These are phyloP conservation scores for Carex arenaria DNA, from an alignment of 202 grass and related monocot genomes.

Conservation along the genomic window DNA sequence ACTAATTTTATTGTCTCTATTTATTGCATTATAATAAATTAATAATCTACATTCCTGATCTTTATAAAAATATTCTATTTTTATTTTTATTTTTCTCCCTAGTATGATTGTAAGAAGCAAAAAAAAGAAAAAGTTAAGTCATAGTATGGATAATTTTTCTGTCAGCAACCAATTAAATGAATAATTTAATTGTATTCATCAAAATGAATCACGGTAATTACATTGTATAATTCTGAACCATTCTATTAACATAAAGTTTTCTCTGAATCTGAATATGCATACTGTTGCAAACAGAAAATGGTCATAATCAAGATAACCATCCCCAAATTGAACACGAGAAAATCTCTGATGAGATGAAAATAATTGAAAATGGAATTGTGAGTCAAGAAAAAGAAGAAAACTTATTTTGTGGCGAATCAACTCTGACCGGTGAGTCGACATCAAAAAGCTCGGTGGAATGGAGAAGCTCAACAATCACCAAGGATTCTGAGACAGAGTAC, in stretches of 20 bases:
- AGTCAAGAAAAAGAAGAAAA: slow-evolving; percentile 11
- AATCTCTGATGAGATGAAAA: slow-evolving; percentile 15
- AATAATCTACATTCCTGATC: neutral
- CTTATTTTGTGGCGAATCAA: slow-evolving; percentile 39
- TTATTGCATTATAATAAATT: too few relatives aligned
- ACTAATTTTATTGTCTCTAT: neutral
- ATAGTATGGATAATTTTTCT: neutral
- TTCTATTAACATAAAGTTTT: neutral
- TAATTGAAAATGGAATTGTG: neutral
- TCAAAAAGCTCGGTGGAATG: slow-evolving; percentile 94
- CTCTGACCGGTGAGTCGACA: slow-evolving; percentile 71
- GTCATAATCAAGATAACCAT: neutral
- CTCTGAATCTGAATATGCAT: neutral
- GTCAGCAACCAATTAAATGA: neutral
- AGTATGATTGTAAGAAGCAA: neutral
- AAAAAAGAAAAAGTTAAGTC: neutral
- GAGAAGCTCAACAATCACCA: slow-evolving; percentile 59
- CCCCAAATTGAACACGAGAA: slow-evolving; percentile 16
- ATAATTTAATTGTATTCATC: neutral
- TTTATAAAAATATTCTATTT: neutral
- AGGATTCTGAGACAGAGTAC: slow-evolving; percentile 69
- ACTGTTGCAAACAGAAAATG: neutral
- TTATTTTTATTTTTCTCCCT: neutral
- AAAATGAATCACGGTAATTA: neutral
- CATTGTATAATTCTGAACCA: neutral